Evolutionary conservation across 2,329 filamentous ascomycete species (phyloP).

Genomic region (Ascochyta viciae-villosae): DNA sequence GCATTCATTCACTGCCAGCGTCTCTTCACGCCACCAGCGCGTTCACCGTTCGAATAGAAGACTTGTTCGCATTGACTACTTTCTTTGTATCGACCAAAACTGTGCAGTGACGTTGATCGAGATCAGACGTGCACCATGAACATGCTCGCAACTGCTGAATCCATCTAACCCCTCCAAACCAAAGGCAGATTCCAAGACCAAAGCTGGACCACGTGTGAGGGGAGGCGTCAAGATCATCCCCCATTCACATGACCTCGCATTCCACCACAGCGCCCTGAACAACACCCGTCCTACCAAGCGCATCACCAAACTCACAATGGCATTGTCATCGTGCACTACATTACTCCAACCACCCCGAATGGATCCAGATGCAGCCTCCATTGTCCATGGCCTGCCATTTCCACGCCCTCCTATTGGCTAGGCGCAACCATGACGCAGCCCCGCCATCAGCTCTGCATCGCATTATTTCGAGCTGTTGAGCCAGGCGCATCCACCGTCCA

Average conservation of each 20-base stretch:
- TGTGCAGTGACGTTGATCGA: no score
- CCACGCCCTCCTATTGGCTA: conserved; percentile 15
- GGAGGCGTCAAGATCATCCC: no score
- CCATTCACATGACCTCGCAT: neutral
- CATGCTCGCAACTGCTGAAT: no score
- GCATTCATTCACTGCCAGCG: no score
- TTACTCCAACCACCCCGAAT: neutral
- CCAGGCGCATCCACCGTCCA: neutral
- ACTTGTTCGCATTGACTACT: no score
- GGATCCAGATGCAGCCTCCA: neutral
- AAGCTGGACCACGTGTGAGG: neutral
- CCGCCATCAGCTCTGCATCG: conserved; percentile 6
- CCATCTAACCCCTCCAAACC: no score
- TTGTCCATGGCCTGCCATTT: conserved; percentile 1
- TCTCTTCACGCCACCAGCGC: no score
- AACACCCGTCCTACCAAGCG: neutral
- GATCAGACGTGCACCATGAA: no score
- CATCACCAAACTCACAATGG: neutral
- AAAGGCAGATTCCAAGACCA: neutral
- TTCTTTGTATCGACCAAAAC: no score
- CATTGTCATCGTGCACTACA: neutral
- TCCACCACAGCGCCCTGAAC: neutral
- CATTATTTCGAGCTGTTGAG: conserved; percentile 1
- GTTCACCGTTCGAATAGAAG: no score
- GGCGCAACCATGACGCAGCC: conserved; percentile 11